These are phyloP conservation scores for Cryptosporidium tyzzeri DNA, from an alignment of 169 alveolate genomes.

Conservation along the genomic window DNA sequence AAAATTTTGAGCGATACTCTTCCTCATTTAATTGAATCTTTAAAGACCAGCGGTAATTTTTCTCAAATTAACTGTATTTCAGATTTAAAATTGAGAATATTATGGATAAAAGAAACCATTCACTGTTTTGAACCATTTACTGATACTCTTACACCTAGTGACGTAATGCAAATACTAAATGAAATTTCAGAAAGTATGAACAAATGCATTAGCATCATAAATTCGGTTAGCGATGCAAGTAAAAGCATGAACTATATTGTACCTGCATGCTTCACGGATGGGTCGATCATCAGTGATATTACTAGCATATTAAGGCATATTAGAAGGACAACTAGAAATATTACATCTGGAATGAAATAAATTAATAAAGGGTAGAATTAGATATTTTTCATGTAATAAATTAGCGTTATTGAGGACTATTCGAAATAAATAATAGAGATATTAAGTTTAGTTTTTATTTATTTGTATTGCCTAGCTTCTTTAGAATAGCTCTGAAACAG, in stretches of 20 bases:
- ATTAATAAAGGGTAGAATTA: neutral
- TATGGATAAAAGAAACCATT: slow-evolving; percentile 55
- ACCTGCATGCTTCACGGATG: slow-evolving; percentile 13
- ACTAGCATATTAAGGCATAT: slow-evolving; percentile 43
- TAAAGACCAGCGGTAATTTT: neutral
- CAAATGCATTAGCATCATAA: neutral
- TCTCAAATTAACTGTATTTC: neutral
- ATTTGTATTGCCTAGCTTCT: neutral
- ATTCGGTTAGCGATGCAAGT: neutral
- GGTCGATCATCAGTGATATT: slow-evolving; percentile 21
- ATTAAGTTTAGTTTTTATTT: neutral
- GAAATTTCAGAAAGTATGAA: slow-evolving; percentile 23
- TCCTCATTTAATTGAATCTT: neutral
- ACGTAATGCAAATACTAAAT: slow-evolving; percentile 31
- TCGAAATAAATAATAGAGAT: neutral
- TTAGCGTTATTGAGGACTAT: neutral
- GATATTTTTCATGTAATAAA: too few species aligned
- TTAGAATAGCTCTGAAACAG: too few species aligned
- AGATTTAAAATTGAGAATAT: slow-evolving; percentile 30
- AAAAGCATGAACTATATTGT: neutral
- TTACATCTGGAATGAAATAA: slow-evolving; percentile 15
- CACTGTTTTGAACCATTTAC: slow-evolving; percentile 70
- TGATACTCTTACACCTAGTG: slow-evolving; percentile 40
- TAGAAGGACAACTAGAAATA: slow-evolving; percentile 46
- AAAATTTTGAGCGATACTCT: slow-evolving; percentile 35